phyloP scores from a whole-genome alignment of 2,329 filamentous ascomycete species.

The Aaosphaeria arxii region DNA sequence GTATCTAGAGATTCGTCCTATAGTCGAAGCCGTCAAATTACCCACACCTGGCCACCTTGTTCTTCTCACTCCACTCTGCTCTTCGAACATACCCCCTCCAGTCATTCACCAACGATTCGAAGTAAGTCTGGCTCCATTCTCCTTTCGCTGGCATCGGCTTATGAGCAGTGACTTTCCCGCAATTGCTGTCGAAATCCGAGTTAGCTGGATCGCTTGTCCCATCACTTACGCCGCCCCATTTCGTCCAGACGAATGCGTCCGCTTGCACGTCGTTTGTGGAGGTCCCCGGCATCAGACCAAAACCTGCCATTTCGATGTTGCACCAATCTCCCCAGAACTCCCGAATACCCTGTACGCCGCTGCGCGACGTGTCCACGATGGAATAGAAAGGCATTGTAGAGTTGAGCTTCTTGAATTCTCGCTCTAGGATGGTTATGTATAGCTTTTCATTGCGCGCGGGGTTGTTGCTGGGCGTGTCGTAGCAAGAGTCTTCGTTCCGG shows the following conservation, averaged over 20 bases:
- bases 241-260: constrained; percentile 66
- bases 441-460: constrained; percentile 46
- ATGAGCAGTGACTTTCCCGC: constrained; percentile 50
- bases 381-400: constrained; percentile 46
- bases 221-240: constrained; percentile 55
- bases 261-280: constrained; percentile 54
- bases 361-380: constrained; percentile 54
- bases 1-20: no score
- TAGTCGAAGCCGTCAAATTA: no score
- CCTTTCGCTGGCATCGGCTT: constrained; percentile 65
- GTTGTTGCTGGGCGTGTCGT: constrained; percentile 1
- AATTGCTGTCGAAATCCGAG: constrained; percentile 50
- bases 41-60: no score
- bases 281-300: constrained; percentile 55
- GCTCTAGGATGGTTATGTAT: constrained; percentile 47
- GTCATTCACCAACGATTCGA: constrained; percentile 4
- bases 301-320: constrained; percentile 59
- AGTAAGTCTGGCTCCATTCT: constrained; percentile 55
- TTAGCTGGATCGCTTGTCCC: constrained; percentile 38
- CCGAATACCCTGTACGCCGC: constrained; percentile 43
- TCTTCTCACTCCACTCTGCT: background rate
- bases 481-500: constrained; percentile 2
- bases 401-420: constrained; percentile 39
- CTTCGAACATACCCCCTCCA: background rate
- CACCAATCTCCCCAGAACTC: constrained; percentile 61